phyloP scores from a whole-genome alignment of 495 filamentous ascomycete genomes.

The Penicillium dipodomyicola region DNA sequence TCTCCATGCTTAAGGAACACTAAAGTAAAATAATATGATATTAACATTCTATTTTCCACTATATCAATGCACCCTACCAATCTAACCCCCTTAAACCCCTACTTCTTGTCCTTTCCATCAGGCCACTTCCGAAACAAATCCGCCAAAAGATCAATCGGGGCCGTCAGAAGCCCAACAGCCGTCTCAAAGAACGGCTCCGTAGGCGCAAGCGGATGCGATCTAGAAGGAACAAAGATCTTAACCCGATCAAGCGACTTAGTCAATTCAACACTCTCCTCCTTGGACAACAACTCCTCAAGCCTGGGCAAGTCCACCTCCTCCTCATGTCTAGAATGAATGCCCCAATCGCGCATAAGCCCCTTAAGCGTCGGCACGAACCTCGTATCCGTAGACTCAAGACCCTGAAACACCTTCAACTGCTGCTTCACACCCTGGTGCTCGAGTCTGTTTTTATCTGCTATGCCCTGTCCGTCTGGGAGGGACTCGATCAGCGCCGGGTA shows the following conservation, averaged over 20 bases:
- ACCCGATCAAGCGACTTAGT: constrained; percentile 52
- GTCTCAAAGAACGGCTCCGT: constrained; percentile 30
- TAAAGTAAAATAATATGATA: no score
- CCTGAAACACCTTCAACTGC: constrained; percentile 57
- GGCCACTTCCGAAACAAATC: constrained; percentile 38
- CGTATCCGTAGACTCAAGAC: constrained; percentile 40
- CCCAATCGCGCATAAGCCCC: constrained; percentile 47
- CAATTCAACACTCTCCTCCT: constrained; percentile 40
- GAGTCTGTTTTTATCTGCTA: constrained; percentile 53
- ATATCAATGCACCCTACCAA: no score
- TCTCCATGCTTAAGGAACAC: no score
- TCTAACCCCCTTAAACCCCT: not conserved
- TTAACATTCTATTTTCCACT: no score
- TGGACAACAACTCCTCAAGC: constrained; percentile 47
- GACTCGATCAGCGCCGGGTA: constrained; percentile 64
- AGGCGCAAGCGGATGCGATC: constrained; percentile 48
- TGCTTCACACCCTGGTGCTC: constrained; percentile 63
- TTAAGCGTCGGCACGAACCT: constrained; percentile 52
- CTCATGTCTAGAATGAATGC: constrained; percentile 56
- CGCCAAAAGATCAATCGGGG: constrained; percentile 27
- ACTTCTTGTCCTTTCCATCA: constrained; percentile 1
- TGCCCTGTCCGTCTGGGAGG: constrained; percentile 45
- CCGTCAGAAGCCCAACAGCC: constrained; percentile 23
- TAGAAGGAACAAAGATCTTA: constrained; percentile 58
- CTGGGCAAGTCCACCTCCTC: constrained; percentile 53